phyloP scores from a whole-genome alignment of 2,329 filamentous ascomycete species.

The Colletotrichum noveboracense region DNA sequence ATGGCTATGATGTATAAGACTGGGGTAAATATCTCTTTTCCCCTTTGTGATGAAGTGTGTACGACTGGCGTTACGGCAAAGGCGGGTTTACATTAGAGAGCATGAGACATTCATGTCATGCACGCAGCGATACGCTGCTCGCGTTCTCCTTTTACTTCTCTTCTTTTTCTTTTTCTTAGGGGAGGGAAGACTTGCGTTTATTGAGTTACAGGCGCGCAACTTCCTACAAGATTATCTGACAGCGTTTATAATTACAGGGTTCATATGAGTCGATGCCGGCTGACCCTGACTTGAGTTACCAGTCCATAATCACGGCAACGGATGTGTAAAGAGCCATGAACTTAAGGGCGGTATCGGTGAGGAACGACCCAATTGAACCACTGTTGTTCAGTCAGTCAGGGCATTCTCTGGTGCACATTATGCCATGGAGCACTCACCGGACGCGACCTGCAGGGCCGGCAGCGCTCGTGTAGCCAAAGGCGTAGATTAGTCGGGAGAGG shows the following conservation, averaged over 20 bases:
- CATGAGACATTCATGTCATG: neutral
- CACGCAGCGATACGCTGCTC: neutral
- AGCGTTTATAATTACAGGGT: neutral
- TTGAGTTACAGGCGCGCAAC: neutral
- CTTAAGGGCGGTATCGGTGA: conserved; percentile 45
- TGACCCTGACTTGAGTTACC: conserved; percentile 21
- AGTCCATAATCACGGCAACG: conserved; percentile 39
- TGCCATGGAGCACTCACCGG: conserved; percentile 32
- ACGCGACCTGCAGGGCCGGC: conserved; percentile 52
- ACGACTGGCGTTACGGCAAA: conserved; percentile 1
- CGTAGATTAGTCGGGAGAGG: conserved; percentile 57
- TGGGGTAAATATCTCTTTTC: neutral
- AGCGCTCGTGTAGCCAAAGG: conserved; percentile 55
- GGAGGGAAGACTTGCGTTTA: neutral
- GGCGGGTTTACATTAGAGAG: neutral
- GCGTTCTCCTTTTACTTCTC: neutral
- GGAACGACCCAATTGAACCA: conserved; percentile 37
- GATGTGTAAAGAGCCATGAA: conserved; percentile 49
- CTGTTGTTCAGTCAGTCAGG: conserved; percentile 24
- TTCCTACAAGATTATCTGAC: neutral
- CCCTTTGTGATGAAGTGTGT: neutral
- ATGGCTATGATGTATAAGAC: neutral
- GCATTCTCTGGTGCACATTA: neutral
- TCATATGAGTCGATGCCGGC: neutral
- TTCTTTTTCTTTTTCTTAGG: neutral